Conservation (phyloP, 495 filamentous ascomycete species). For the Penicillium roqueforti region DNA sequence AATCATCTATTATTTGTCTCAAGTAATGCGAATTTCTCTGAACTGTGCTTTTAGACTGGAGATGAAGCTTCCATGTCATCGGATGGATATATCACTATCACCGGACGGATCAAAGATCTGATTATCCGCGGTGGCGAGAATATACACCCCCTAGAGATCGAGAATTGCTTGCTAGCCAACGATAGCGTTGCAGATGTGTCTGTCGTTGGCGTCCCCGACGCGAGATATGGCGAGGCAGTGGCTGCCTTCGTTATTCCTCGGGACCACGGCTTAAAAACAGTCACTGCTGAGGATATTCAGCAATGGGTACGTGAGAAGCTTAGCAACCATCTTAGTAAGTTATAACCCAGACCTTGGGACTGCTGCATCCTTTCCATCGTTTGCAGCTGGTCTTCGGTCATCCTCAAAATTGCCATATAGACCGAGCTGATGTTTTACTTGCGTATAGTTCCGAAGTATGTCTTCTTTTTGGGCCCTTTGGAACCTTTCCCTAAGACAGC, state of each 20-base stretch:
- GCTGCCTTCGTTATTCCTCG: constrained; percentile 71
- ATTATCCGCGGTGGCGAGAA: constrained; percentile 95
- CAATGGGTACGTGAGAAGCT: constrained; percentile 69
- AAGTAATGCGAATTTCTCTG: constrained; percentile 8
- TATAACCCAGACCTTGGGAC: not conserved
- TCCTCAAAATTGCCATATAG: not conserved
- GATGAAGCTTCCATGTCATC: constrained; percentile 88
- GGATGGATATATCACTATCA: constrained; percentile 63
- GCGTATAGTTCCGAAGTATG: constrained; percentile 71
- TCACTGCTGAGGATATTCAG: constrained; percentile 50
- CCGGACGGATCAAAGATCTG: constrained; percentile 81
- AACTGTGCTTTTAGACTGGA: constrained; percentile 54
- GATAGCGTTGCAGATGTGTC: constrained; percentile 65
- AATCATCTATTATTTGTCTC: not conserved
- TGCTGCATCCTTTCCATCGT: not conserved
- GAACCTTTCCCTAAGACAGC: constrained; percentile 85
- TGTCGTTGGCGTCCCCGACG: constrained; percentile 80
- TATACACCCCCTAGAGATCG: constrained; percentile 91
- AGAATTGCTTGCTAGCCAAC: constrained; percentile 81
- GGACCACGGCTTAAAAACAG: constrained; percentile 13
- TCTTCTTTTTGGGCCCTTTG: constrained; percentile 63
- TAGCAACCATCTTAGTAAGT: constrained; percentile 68
- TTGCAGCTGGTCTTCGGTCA: not conserved
- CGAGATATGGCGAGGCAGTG: constrained; percentile 80
- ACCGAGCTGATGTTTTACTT: not conserved